phyloP scores from a whole-genome alignment of 2,329 filamentous ascomycete genomes.

The Fusarium equiseti region DNA sequence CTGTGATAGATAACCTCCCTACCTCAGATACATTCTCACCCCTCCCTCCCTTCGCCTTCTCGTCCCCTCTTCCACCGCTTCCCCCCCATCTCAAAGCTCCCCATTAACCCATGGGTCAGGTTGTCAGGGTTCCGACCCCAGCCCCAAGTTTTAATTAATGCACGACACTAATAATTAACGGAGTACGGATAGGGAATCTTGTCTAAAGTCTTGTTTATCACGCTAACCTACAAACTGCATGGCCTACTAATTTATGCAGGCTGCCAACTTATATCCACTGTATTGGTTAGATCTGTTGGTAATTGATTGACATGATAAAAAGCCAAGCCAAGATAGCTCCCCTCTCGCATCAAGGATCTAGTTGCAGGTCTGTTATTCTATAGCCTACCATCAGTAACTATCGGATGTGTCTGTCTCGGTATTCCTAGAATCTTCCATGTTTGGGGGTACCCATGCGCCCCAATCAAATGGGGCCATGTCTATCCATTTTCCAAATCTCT shows the following conservation, averaged over 20 bases:
- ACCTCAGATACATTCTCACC: no score
- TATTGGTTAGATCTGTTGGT: conserved; percentile 1
- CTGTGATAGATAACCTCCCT: not conserved
- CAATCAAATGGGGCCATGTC: conserved; percentile 2
- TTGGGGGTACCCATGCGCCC: conserved; percentile 6
- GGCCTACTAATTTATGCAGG: not conserved
- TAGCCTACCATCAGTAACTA: not conserved
- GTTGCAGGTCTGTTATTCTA: not conserved
- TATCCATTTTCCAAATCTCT: conserved; percentile 2
- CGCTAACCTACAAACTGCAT: conserved; percentile 2
- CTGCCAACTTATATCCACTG: conserved; percentile 4
- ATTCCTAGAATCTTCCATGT: conserved; percentile 12
- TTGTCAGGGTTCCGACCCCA: conserved; percentile 6
- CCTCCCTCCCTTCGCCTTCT: no score
- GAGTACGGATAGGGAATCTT: not conserved
- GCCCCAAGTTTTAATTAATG: conserved; percentile 12
- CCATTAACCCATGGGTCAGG: not conserved
- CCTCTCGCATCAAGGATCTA: not conserved
- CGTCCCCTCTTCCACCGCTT: no score
- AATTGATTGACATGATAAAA: conserved; percentile 1
- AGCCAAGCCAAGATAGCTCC: not conserved
- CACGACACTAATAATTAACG: conserved; percentile 15
- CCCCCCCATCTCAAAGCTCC: not conserved
- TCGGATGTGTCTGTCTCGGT: not conserved
- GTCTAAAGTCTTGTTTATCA: conserved; percentile 12